Evolutionary conservation across 2,329 filamentous ascomycete species (phyloP), one percentile per base, ranked within the genome.

Genomic region (Ceratocystis eucalypticola): DNA sequence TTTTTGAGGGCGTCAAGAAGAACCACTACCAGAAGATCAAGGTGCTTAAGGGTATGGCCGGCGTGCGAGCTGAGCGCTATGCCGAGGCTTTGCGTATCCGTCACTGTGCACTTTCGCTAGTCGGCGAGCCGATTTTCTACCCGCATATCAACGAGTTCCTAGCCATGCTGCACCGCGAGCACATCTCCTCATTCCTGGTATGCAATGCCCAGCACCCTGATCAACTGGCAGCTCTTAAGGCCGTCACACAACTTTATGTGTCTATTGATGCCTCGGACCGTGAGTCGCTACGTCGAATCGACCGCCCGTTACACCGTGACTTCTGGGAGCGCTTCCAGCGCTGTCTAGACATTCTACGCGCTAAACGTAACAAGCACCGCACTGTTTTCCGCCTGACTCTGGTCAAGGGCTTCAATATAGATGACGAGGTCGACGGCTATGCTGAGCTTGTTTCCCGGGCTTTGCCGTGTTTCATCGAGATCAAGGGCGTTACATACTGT

Each of bases 81-180:
- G 85, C 88, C 5, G 94, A 97, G 77, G 93, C 92, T 0, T 91
- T 96, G 87, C 83, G 86, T 53, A 96, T 99, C 71, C 84, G 91
- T 0, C 93, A 99, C 76, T 99, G 93, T 74, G 94, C 94, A 0
- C 79, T 99, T 10, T 91, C 86, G 70, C 81, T 99, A 8, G 94
- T 99, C 25, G 93, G 94, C 71, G 93, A 99, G 76, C 93, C 93
- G n/a, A 96, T 96, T 71, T 97, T 97, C 78, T 97, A 97, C 75
- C 94, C 94, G 8, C 87, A 96, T 73, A 97, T 97, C 80, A 96
- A 99, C 76, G 88, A 92, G 73, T 92, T 97, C 72, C 80, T 95
- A 0, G 82, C 78, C 10, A 84, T 97, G 80, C 81, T 99, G 70
- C 93, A 97, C 77, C 78, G 76, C 12, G 89, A 96, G 74, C 87